Evolutionary conservation across 345 rosid genomes (phyloP).

Genomic region (Eucalyptus cloeziana): DNA sequence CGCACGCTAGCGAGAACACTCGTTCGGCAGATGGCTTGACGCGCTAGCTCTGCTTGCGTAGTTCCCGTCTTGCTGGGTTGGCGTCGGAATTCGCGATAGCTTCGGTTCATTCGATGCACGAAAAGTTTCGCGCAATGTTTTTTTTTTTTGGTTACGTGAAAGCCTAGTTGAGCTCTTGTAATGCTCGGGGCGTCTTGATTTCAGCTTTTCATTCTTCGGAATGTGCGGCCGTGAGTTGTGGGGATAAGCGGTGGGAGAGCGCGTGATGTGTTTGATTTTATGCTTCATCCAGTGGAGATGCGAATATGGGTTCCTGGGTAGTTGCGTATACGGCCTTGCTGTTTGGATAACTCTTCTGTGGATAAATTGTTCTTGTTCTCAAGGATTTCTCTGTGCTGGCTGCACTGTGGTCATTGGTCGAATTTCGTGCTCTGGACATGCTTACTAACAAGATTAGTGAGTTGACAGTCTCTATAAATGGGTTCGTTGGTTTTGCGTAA

Average conservation of each 20-base stretch:
- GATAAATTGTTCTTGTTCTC: neutral
- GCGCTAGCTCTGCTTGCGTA: neutral
- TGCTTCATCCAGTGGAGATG: neutral
- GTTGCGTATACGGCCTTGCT: neutral
- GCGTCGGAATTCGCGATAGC: neutral
- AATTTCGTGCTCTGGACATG: neutral
- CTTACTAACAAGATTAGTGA: neutral
- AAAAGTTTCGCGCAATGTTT: neutral
- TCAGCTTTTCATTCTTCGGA: neutral
- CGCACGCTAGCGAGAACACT: neutral
- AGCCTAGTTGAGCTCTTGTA: neutral
- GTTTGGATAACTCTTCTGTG: neutral
- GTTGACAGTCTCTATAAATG: neutral
- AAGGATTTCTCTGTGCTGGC: neutral
- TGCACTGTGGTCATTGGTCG: neutral
- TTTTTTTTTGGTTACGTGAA: neutral
- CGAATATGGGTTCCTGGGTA: neutral
- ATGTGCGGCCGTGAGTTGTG: neutral
- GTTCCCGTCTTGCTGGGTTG: neutral
- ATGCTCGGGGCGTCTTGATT: neutral
- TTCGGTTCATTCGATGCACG: neutral
- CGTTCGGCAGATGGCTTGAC: neutral
- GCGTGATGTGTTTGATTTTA: neutral
- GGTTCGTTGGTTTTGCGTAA: neutral
- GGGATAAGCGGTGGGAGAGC: neutral